Evolutionary conservation across 495 filamentous ascomycete species (phyloP).

Genomic region (Neurospora intermedia): DNA sequence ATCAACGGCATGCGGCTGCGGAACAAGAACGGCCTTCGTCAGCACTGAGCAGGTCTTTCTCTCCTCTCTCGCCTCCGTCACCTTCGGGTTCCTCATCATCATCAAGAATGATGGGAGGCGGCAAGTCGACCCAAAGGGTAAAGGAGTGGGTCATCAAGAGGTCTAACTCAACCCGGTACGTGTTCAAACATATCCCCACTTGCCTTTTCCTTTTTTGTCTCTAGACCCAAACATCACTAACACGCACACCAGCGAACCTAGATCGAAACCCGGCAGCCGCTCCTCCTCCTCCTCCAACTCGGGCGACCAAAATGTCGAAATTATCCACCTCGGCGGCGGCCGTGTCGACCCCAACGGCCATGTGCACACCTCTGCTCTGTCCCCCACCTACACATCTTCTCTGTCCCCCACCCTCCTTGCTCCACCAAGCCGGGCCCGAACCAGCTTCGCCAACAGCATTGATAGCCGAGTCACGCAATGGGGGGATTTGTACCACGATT

Average conservation of each 20-base stretch:
- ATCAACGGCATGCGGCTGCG: background rate
- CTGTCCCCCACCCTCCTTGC: slow-evolving; percentile 1
- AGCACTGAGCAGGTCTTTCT: background rate
- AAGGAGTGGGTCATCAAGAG: slow-evolving; percentile 22
- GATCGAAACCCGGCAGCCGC: background rate
- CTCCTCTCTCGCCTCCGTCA: background rate
- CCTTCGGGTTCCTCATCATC: background rate
- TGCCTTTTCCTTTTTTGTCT: background rate
- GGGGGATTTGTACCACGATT: slow-evolving; percentile 18
- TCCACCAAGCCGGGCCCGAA: background rate
- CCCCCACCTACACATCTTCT: background rate
- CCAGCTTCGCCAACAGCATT: slow-evolving; percentile 7
- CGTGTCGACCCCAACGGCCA: slow-evolving; percentile 8
- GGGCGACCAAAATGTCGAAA: slow-evolving; percentile 8
- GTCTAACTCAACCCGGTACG: slow-evolving; percentile 15
- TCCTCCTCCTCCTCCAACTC: slow-evolving; percentile 3
- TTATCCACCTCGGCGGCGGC: slow-evolving; percentile 24
- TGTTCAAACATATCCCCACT: background rate
- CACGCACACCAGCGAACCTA: background rate
- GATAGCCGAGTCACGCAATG: slow-evolving; percentile 26
- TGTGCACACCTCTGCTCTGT: background rate
- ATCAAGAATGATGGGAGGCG: background rate
- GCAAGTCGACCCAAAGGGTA: slow-evolving; percentile 14
- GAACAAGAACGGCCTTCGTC: background rate
- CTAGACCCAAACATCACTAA: background rate